These are phyloP conservation scores for Nicotiana tomentosiformis DNA, from an alignment of 257 asterid genomes.

Conservation along the genomic window DNA sequence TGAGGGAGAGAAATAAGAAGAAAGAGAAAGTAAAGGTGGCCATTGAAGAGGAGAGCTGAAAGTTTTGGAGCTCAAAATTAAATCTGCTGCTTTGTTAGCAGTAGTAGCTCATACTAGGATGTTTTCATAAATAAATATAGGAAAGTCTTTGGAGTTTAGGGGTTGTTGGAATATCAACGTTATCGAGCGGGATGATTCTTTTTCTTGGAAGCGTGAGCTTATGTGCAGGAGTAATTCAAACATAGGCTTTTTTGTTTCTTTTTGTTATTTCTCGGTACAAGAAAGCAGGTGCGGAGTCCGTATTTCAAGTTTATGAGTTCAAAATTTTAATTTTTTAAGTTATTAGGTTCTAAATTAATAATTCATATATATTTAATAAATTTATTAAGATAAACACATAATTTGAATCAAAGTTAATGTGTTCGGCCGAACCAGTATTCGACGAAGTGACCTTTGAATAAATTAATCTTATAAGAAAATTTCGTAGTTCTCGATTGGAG, in stretches of 20 bases:
- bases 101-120: not conserved
- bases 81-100: not conserved
- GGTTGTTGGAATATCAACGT: not conserved
- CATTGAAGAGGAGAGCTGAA: conserved; percentile 16
- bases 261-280: not conserved
- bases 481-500: not conserved
- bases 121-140: not conserved
- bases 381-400: too few relatives aligned
- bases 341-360: too few relatives aligned
- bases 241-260: not conserved
- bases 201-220: not conserved
- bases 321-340: too few relatives aligned
- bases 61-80: not conserved
- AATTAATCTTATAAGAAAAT: not conserved
- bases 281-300: too few relatives aligned
- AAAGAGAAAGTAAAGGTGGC: conserved; percentile 16
- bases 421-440: too few relatives aligned
- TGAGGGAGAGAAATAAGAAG: conserved; percentile 17
- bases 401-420: too few relatives aligned
- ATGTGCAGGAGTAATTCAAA: not conserved
- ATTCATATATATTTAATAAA: too few relatives aligned
- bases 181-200: not conserved
- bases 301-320: too few relatives aligned
- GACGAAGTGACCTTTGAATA: not conserved
- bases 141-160: not conserved